phyloP scores from a whole-genome alignment of 2,329 filamentous ascomycete genomes.

The Fusarium phyllophilum region DNA sequence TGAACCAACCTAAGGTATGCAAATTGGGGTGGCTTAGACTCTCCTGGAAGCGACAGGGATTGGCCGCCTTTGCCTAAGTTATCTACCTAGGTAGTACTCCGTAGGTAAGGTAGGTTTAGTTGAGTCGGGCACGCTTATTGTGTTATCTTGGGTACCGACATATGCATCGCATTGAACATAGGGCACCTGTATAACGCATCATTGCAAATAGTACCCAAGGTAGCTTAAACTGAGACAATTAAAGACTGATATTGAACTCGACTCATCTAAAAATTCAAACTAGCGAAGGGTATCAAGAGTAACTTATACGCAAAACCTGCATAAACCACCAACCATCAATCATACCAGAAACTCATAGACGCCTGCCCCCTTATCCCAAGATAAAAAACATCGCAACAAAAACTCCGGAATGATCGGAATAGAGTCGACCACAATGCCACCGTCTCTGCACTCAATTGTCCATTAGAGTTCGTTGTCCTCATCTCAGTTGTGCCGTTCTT shows the following conservation, averaged over 20 bases:
- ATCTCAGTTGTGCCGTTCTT: slow-evolving; percentile 38
- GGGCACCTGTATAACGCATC: background rate
- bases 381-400: slow-evolving; percentile 1
- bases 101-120: background rate
- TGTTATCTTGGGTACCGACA: slow-evolving; percentile 16
- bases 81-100: background rate
- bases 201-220: background rate
- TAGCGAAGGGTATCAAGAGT: slow-evolving; percentile 40
- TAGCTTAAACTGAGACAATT: background rate
- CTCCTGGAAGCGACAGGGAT: slow-evolving; percentile 28
- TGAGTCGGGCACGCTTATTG: slow-evolving; percentile 4
- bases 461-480: slow-evolving; percentile 27
- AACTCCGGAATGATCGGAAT: slow-evolving; percentile 30
- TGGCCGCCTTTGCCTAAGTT: slow-evolving; percentile 8
- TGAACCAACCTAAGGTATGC: slow-evolving; percentile 12
- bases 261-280: slow-evolving; percentile 22
- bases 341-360: slow-evolving; percentile 11
- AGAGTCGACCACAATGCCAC: slow-evolving; percentile 7
- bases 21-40: slow-evolving; percentile 39
- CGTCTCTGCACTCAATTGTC: slow-evolving; percentile 16
- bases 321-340: slow-evolving; percentile 13
- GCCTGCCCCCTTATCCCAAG: slow-evolving; percentile 17
- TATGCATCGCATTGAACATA: slow-evolving; percentile 6
- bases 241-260: slow-evolving; percentile 13
- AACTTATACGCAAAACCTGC: slow-evolving; percentile 30